Percentiles rank a stretch among this genome's conserved stretches.
phyloP scores from a whole-genome alignment of 345 rosid genomes.

The Rhizophora mangle region DNA sequence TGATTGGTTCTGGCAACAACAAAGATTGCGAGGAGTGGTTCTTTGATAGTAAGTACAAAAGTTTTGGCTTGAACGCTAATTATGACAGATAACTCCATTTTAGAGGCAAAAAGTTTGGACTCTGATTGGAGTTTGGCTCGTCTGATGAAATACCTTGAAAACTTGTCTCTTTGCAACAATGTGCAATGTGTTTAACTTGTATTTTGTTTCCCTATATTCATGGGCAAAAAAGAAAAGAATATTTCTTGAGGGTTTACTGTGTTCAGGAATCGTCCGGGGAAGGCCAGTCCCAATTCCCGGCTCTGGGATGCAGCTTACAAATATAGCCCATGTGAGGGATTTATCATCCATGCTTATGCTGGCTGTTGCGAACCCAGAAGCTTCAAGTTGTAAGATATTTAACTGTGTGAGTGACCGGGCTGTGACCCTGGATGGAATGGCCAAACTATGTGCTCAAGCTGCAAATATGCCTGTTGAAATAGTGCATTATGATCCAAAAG shows the following conservation, averaged over 20 bases:
- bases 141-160: too few species aligned
- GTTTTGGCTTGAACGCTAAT: not conserved
- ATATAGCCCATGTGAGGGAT: slow-evolving; percentile 77
- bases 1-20: slow-evolving; percentile 97
- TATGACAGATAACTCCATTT: not conserved
- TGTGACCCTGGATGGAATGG: slow-evolving; percentile 91
- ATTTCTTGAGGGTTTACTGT: not conserved
- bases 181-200: too few species aligned
- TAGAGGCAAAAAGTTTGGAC: not conserved
- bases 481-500: slow-evolving; percentile 89
- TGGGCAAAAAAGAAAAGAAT: too few species aligned
- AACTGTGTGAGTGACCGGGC: slow-evolving; percentile 91
- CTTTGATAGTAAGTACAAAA: slow-evolving; percentile 66
- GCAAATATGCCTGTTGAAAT: slow-evolving; percentile 69
- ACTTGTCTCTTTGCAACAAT: too few species aligned
- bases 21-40: slow-evolving; percentile 99
- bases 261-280: slow-evolving; percentile 74
- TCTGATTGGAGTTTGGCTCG: too few species aligned
- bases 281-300: slow-evolving; percentile 93
- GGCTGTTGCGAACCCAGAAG: slow-evolving; percentile 70
- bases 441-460: slow-evolving; percentile 85
- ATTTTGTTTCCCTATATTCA: too few species aligned
- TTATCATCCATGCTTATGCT: slow-evolving; percentile 81
- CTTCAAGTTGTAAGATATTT: slow-evolving; percentile 67
- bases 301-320: slow-evolving; percentile 87